Evolutionary conservation across 1,139 yeast genomes (phyloP).

Genomic region (Suhomyces guaymorum): DNA sequence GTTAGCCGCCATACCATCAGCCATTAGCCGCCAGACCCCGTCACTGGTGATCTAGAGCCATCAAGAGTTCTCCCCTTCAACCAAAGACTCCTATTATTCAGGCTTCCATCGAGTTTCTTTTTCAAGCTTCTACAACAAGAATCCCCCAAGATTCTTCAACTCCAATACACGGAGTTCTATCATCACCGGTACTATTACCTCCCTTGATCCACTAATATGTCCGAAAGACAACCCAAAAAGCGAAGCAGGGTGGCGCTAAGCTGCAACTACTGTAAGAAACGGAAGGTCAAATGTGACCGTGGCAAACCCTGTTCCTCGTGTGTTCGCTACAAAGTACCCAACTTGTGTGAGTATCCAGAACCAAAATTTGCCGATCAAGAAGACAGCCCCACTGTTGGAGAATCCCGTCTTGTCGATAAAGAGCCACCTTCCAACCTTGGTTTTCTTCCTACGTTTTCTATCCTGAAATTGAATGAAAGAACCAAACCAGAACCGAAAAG

Average conservation of each 20-base stretch:
- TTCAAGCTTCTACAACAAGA: too few relatives aligned
- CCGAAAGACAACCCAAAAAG: slow-evolving; percentile 14
- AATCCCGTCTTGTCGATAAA: too few relatives aligned
- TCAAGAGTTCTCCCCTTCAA: too few relatives aligned
- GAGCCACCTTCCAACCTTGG: slow-evolving; percentile 7
- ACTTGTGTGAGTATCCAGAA: slow-evolving; percentile 34
- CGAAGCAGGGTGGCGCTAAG: slow-evolving; percentile 23
- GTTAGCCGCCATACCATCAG: not conserved
- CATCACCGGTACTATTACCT: too few relatives aligned
- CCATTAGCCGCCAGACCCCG: too few relatives aligned
- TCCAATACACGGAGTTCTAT: too few relatives aligned
- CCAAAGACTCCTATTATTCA: slow-evolving; percentile 1
- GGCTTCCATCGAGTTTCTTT: too few relatives aligned
- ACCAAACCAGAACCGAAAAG: slow-evolving; percentile 2
- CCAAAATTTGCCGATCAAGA: slow-evolving; percentile 18
- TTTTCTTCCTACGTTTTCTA: slow-evolving; percentile 18
- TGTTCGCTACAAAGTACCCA: slow-evolving; percentile 21
- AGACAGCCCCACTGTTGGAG: too few relatives aligned
- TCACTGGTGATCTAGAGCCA: too few relatives aligned
- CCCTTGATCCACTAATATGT: slow-evolving; percentile 7
- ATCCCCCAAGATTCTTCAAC: too few relatives aligned
- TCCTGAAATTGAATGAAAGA: slow-evolving; percentile 10
- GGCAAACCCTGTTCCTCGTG: slow-evolving; percentile 26
- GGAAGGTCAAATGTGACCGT: slow-evolving; percentile 29
- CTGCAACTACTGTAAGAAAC: slow-evolving; percentile 24